Evolutionary conservation across 345 rosid genomes (phyloP), one percentile per base, ranked within the genome.

Genomic region (Brassica napus): DNA sequence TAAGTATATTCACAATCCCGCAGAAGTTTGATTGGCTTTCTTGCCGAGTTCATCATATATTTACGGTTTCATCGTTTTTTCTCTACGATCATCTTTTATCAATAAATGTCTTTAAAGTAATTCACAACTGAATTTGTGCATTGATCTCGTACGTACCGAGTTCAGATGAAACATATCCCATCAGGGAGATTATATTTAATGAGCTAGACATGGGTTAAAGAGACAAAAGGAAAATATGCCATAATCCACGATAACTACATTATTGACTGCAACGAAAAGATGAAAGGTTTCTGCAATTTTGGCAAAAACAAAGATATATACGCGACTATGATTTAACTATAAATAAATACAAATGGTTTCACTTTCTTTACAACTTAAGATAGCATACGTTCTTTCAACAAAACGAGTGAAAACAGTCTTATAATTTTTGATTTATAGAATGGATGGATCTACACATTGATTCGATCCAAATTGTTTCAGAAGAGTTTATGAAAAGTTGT

Each of bases 201-300:
- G 85, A 90, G 91, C 83, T 66, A 83, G 79, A 88, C 94, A 77
- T 91, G 98, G 97, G 94, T 87, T 71, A 61, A 86, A 76, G 92
- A 87, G 87, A 94, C 98, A 1, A 91, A 88, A 70, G 97, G 89
- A 24, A 88, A 68, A 84, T 94, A 92, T 81, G 97, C 83, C 8
- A 89, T 92, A 74, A 83, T 92, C 79, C 98, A 94, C 74, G 92
- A 92, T 64, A 94, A 92, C 76, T 90, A 91, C 81, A 90, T 92
- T 69, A 67, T 79, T 4, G 97, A 98, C 34, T 94, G 84, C 57
- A 91, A 92, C 72, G 90, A 91, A 47, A 94, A 94, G 86, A 90
- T 86, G 73, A 91, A 87, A 84, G 88, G 98, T 7, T 92, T 92
- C 86, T 89, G 21, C 3, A 89, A 89, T 34, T 91, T 31, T 81